phyloP scores from a whole-genome alignment of 2,329 filamentous ascomycete genomes.

The Cordyceps javanica region DNA sequence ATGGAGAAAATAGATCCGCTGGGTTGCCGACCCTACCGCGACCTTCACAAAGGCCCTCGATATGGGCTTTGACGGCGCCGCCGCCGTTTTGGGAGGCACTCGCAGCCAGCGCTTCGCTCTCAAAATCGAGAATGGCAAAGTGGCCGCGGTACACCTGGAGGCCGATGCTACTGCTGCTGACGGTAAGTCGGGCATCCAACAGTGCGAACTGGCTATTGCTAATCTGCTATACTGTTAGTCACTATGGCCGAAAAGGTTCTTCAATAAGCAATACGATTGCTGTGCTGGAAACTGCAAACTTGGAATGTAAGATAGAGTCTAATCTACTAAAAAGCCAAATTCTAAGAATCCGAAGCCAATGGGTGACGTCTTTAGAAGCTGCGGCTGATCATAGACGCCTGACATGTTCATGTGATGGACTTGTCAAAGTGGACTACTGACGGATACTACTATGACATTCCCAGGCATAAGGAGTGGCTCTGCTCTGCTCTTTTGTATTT shows the following conservation, averaged over 20 bases:
- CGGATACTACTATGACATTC: too few species aligned
- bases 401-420: not conserved
- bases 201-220: not conserved
- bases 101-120: conserved; percentile 87
- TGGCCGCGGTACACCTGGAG: conserved; percentile 76
- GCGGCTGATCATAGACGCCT: not conserved
- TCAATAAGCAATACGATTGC: conserved; percentile 20
- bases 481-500: too few species aligned
- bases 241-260: conserved; percentile 48
- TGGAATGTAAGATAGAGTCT: not conserved
- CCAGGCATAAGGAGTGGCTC: too few species aligned
- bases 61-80: conserved; percentile 67
- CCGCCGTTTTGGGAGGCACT: conserved; percentile 71
- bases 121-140: conserved; percentile 76
- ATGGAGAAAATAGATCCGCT: conserved; percentile 61
- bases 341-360: not conserved
- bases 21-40: conserved; percentile 75
- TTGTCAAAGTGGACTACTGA: not conserved
- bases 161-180: conserved; percentile 80
- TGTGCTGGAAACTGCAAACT: not conserved
- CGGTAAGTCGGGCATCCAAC: conserved; percentile 42
- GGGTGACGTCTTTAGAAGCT: not conserved
- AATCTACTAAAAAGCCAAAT: not conserved
- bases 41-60: conserved; percentile 80
- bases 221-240: conserved; percentile 29